These are phyloP conservation scores for Ligustrum vulgare DNA, from an alignment of 257 asterid species.

Conservation along the genomic window DNA sequence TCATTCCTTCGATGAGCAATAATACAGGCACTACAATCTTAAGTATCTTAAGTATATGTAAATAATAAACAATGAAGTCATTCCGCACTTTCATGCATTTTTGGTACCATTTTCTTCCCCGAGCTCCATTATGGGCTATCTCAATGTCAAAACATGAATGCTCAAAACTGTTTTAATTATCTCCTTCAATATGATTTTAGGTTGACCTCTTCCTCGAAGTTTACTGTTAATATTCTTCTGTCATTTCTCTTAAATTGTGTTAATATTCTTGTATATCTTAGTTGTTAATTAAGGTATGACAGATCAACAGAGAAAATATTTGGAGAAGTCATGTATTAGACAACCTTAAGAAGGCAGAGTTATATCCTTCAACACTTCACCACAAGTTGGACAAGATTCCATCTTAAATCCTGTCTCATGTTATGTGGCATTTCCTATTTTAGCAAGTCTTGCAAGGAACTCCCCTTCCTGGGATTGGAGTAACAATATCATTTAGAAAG, in stretches of 20 bases:
- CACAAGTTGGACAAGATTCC: neutral
- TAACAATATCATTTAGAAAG: too few relatives aligned
- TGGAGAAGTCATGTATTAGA: neutral
- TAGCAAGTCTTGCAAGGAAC: neutral
- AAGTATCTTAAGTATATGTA: neutral
- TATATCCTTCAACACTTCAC: neutral
- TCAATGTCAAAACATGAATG: neutral
- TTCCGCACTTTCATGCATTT: neutral
- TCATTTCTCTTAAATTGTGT: neutral
- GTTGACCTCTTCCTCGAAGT: neutral
- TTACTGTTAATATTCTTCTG: neutral
- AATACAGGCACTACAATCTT: constrained; percentile 2
- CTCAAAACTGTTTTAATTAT: neutral
- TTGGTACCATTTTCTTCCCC: neutral
- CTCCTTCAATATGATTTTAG: neutral
- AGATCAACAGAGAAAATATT: neutral
- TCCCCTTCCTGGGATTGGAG: neutral
- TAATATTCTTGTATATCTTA: neutral
- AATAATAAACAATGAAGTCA: neutral
- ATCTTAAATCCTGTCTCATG: neutral
- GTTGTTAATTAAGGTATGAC: neutral
- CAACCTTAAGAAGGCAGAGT: neutral
- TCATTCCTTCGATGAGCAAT: constrained; percentile 10
- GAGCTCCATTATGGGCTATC: neutral
- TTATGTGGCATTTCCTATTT: neutral